phyloP scores from a whole-genome alignment of 306 rosid species.

The Trifolium fragiferum region DNA sequence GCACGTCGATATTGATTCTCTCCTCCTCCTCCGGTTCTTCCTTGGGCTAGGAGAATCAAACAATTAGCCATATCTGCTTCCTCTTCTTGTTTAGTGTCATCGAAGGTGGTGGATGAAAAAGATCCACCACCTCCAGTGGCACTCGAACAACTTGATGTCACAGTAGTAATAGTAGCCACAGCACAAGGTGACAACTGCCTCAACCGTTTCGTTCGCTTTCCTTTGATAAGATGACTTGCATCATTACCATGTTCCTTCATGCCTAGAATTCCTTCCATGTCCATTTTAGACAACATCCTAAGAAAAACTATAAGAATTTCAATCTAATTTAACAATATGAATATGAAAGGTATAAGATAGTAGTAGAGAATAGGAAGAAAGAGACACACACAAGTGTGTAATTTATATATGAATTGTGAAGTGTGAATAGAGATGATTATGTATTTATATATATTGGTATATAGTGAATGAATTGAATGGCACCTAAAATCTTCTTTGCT shows the following conservation, averaged over 20 bases:
- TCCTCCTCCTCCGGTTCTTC: slow-evolving; percentile 11
- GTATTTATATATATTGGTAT: slow-evolving; percentile 16
- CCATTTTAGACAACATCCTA: slow-evolving; percentile 32
- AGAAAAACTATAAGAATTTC: neutral
- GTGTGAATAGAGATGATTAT: slow-evolving; percentile 36
- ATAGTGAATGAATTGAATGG: slow-evolving; percentile 17
- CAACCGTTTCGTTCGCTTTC: slow-evolving; percentile 70
- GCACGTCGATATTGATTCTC: neutral
- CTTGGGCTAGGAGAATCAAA: slow-evolving; percentile 81
- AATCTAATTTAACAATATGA: slow-evolving; percentile 13
- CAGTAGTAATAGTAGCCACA: neutral
- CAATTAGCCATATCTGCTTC: slow-evolving; percentile 97
- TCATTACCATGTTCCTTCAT: slow-evolving; percentile 46
- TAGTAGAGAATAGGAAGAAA: slow-evolving; percentile 28
- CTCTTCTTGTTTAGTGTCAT: slow-evolving; percentile 66
- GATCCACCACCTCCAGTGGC: slow-evolving; percentile 50
- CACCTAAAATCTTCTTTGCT: slow-evolving; percentile 65
- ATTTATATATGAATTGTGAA: slow-evolving; percentile 32
- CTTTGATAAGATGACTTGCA: slow-evolving; percentile 44
- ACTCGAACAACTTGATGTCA: slow-evolving; percentile 67
- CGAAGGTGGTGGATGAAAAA: slow-evolving; percentile 51
- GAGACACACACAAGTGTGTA: slow-evolving; percentile 23
- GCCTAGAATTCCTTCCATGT: slow-evolving; percentile 51
- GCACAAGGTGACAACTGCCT: slow-evolving; percentile 49
- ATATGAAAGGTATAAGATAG: neutral